Evolutionary conservation across 2,329 filamentous ascomycete genomes (phyloP), one percentile per base, ranked within the genome.

Genomic region (Aspergillus hiratsukae): DNA sequence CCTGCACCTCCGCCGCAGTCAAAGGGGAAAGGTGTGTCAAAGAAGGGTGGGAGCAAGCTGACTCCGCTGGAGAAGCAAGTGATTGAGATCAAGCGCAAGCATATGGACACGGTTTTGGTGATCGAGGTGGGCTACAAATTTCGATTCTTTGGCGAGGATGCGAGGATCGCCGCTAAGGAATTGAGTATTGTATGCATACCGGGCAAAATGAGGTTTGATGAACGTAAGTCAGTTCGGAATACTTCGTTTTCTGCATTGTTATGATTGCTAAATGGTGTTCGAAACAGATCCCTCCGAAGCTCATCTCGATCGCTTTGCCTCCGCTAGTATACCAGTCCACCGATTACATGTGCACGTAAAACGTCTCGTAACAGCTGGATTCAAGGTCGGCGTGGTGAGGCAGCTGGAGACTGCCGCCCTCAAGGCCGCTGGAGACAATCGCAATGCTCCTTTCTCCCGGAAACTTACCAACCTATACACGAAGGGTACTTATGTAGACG

Each of bases 81-180:
- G 56, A 81, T 99, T 5, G 92, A 96, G 19, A 96, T 99, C 73
- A 99, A 99, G 76, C 83, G 86, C 58, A 90, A 93, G 64, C 87
- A 97, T 70, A 82, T 91, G 77, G 94, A 97, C 69, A 94, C 93
- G 0, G 67, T 99, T 21, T 80, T 99, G 31, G 89, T 97, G 11
- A 87, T 97, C 52, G 93, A 99, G 72, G 94, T 97, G 8, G 94
- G 94, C 51, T 99, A 99, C 77, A 99, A 99, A 72, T 99, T 96
- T 75, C 87, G 89, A 35, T 96, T 99, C 77, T 96, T 96, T 69
- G 94, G 94, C 10, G 93, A 97, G 67, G 94, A 99, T 77, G 94
- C 94, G 8, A 84, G 91, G 53, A 84, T 86, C 53, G 94, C 93
- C 4, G 90, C 92, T 11, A 96, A 93, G 72, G 91, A 93, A 71